Evolutionary conservation across 768 basidiomycete species (phyloP).

Genomic region (Leccinum variicolor): DNA sequence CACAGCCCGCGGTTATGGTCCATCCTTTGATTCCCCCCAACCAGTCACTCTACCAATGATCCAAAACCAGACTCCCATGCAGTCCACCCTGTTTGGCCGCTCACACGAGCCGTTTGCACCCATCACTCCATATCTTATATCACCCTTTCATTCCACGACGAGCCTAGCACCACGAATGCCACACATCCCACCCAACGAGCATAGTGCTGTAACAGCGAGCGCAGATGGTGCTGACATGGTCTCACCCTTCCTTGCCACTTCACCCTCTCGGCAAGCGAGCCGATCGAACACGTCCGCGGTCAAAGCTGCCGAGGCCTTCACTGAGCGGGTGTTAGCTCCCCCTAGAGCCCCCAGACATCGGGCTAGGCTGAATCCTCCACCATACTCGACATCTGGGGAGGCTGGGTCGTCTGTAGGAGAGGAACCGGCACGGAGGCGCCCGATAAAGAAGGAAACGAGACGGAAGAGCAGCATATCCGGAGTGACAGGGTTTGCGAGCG

Average conservation of each 20-base stretch:
- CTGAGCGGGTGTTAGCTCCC: conserved; percentile 1
- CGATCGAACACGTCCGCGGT: not conserved
- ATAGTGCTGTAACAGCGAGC: not conserved
- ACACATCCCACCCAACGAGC: not conserved
- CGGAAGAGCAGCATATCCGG: conserved; percentile 5
- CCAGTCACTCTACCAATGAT: not conserved
- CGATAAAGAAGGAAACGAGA: conserved; percentile 1
- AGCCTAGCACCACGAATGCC: conserved; percentile 3
- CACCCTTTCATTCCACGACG: conserved; percentile 10
- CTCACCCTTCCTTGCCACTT: conserved; percentile 18
- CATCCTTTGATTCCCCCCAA: conserved; percentile 1
- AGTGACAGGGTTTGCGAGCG: conserved; percentile 3
- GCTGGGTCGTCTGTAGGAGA: not conserved
- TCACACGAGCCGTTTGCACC: not conserved
- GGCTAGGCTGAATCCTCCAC: conserved; percentile 26
- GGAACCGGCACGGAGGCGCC: not conserved
- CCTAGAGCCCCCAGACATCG: conserved; percentile 5
- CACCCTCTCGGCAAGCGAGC: conserved; percentile 4
- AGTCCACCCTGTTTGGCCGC: not conserved
- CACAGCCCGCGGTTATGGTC: not conserved
- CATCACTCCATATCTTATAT: not conserved
- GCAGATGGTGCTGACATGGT: conserved; percentile 22
- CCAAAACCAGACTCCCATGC: not conserved
- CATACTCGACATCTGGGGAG: conserved; percentile 16
- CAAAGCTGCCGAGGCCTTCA: conserved; percentile 4